Percentiles rank a stretch among this genome's conserved stretches.
Conservation (phyloP, 257 asterid genomes). For the Gentiana straminea region DNA sequence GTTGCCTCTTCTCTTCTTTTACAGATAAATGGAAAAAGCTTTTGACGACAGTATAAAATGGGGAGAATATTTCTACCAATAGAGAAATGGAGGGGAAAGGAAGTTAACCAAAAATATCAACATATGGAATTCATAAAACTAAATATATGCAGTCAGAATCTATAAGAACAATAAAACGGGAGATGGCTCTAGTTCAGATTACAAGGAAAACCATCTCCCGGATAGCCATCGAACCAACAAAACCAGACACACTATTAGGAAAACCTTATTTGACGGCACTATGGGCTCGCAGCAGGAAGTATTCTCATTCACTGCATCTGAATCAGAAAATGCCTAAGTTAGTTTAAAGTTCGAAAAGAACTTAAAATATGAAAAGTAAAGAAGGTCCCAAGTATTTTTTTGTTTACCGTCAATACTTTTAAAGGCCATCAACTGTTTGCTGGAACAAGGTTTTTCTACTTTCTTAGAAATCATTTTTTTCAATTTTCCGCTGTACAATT, state of each 20-base stretch:
- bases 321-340: conserved; percentile 10
- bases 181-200: no score
- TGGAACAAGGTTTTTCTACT: conserved; percentile 23
- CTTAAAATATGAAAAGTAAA: not conserved
- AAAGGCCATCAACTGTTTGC: conserved; percentile 11
- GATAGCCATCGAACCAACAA: no score
- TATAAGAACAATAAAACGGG: not conserved
- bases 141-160: not conserved
- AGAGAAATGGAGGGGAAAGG: not conserved
- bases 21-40: not conserved
- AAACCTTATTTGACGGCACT: conserved; percentile 16
- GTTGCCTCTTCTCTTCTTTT: conserved; percentile 4
- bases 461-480: conserved; percentile 40
- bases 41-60: not conserved
- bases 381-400: conserved; percentile 2
- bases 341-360: conserved; percentile 2
- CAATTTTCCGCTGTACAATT: conserved; percentile 73
- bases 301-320: conserved; percentile 22
- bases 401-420: conserved; percentile 28
- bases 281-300: conserved; percentile 15
- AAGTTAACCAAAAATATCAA: not conserved
- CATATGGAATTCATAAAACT: not conserved
- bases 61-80: conserved; percentile 6
- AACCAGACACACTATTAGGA: not conserved
- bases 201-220: no score